These are phyloP conservation scores for Pholiota molesta DNA, from an alignment of 768 basidiomycete genomes.

Conservation along the genomic window DNA sequence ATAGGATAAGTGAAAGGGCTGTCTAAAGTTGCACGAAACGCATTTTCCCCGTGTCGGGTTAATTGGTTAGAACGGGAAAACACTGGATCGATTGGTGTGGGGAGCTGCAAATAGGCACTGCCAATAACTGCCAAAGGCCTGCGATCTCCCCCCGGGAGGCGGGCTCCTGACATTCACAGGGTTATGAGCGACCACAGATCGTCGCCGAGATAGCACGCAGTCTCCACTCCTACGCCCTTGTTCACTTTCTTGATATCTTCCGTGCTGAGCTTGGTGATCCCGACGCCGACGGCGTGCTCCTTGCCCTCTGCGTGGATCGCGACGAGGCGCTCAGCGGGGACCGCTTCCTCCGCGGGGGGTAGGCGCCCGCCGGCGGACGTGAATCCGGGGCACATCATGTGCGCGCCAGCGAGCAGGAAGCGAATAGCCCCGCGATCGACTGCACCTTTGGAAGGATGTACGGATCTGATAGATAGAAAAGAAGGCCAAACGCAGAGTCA, in stretches of 20 bases:
- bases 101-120: not conserved
- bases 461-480: slow-evolving; percentile 63
- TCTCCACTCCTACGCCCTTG: slow-evolving; percentile 90
- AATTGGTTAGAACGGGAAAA: not conserved
- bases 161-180: slow-evolving; percentile 41
- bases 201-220: slow-evolving; percentile 83
- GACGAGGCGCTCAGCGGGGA: slow-evolving; percentile 79
- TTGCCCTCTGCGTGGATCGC: slow-evolving; percentile 96
- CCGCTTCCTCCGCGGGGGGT: slow-evolving; percentile 67
- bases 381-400: slow-evolving; percentile 97
- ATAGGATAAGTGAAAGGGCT: not conserved
- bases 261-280: slow-evolving; percentile 77
- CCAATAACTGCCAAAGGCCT: not conserved
- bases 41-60: not conserved
- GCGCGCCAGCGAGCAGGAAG: slow-evolving; percentile 90
- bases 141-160: not conserved
- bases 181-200: slow-evolving; percentile 79
- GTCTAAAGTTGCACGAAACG: not conserved
- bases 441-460: slow-evolving; percentile 85
- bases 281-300: slow-evolving; percentile 87
- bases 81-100: not conserved
- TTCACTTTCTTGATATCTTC: slow-evolving; percentile 91
- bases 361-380: slow-evolving; percentile 91
- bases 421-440: slow-evolving; percentile 98
- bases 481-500: slow-evolving; percentile 7